These are phyloP conservation scores for Babesia bovis DNA, from an alignment of 169 alveolate species.

Conservation along the genomic window DNA sequence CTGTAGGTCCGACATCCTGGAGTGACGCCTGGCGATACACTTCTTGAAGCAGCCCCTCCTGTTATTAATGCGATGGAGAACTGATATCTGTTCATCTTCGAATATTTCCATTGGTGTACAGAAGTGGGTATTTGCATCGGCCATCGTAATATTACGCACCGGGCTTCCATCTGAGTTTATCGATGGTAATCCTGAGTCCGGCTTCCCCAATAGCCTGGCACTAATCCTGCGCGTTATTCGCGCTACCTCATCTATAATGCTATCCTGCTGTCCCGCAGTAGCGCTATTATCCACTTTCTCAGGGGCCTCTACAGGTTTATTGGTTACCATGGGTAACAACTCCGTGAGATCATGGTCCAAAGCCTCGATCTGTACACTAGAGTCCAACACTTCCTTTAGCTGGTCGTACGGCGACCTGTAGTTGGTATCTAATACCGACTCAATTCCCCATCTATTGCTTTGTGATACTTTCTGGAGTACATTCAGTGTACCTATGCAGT, in stretches of 20 bases:
- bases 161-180: neutral
- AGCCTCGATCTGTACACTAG: slow-evolving; percentile 10
- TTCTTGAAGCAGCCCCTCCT: slow-evolving; percentile 18
- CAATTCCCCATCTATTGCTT: slow-evolving; percentile 20
- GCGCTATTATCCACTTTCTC: neutral
- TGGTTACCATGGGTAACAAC: neutral
- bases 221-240: neutral
- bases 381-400: slow-evolving; percentile 1
- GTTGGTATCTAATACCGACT: slow-evolving; percentile 19
- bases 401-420: slow-evolving; percentile 14
- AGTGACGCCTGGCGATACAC: slow-evolving; percentile 4
- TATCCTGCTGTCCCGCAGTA: neutral
- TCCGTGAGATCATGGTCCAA: slow-evolving; percentile 10
- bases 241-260: too few relatives aligned
- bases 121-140: slow-evolving; percentile 11
- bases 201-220: neutral
- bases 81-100: slow-evolving; percentile 26
- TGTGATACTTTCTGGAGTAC: slow-evolving; percentile 2
- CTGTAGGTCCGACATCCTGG: neutral
- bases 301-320: neutral
- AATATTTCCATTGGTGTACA: slow-evolving; percentile 21
- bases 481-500: slow-evolving; percentile 38
- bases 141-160: neutral
- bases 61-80: slow-evolving; percentile 2
- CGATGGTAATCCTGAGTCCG: neutral